Evolutionary conservation across 148 eudicot genomes (phyloP).

Genomic region (Salicornia ramosissima): DNA sequence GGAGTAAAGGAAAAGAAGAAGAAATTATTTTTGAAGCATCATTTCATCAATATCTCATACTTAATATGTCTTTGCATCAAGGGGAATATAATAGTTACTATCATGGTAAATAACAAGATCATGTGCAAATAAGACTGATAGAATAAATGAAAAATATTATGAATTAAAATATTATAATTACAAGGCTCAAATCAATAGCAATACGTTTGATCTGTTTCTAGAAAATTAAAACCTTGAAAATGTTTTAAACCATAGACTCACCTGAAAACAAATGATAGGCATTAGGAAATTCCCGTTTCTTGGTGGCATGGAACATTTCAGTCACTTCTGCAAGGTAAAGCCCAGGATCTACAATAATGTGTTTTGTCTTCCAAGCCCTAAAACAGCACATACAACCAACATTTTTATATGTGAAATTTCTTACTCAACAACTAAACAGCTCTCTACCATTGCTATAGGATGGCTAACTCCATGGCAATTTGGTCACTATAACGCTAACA

Average conservation of each 20-base stretch:
- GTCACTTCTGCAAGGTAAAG: conserved; percentile 53
- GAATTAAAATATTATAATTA: not conserved
- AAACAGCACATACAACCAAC: conserved; percentile 12
- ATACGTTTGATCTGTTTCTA: not conserved
- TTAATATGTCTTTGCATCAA: not conserved
- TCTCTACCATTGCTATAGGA: not conserved
- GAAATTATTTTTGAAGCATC: not conserved
- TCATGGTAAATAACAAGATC: not conserved
- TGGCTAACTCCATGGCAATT: not conserved
- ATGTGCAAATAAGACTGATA: not conserved
- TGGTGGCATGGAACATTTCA: conserved; percentile 66
- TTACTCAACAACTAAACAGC: not conserved
- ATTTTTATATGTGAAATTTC: not conserved
- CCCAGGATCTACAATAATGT: conserved; percentile 81
- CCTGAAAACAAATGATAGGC: conserved; percentile 75
- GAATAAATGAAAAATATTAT: not conserved
- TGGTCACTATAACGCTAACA: not conserved
- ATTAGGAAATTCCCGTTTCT: conserved; percentile 67
- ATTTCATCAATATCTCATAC: not conserved
- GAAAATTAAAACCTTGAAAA: not conserved
- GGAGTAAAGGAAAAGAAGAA: no score
- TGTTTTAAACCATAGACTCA: conserved; percentile 23
- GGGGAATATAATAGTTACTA: not conserved
- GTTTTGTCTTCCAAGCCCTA: conserved; percentile 74
- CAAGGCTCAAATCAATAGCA: not conserved